phyloP scores from a whole-genome alignment of 1,284 basidiomycete species.

The Trichosporon sp. region DNA sequence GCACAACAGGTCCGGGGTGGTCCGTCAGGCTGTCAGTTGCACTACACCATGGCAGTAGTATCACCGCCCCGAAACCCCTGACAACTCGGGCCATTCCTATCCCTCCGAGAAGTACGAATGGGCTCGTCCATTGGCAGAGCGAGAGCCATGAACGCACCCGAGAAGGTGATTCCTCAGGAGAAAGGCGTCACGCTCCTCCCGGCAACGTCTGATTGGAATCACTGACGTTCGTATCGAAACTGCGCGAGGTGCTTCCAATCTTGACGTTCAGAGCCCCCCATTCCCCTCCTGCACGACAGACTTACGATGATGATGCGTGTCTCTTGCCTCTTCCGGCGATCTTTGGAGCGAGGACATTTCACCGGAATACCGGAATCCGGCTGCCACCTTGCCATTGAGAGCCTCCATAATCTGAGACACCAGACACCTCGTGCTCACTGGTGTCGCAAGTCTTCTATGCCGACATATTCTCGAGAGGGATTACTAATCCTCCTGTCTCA shows the following conservation, averaged over 20 bases:
- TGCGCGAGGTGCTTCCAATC: no score
- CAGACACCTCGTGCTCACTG: neutral
- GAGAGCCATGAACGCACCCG: neutral
- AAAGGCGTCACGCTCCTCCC: neutral
- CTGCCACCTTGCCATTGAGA: neutral
- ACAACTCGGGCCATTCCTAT: neutral
- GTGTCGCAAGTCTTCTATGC: neutral
- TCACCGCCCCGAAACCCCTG: neutral
- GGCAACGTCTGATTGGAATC: constrained; percentile 3
- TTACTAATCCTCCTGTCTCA: neutral
- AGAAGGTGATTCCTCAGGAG: constrained; percentile 13
- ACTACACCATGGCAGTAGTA: neutral
- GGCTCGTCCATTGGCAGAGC: neutral
- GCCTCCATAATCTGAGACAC: neutral
- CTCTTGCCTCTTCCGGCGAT: neutral
- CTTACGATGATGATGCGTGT: neutral
- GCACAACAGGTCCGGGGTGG: neutral
- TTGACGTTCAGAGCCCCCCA: neutral
- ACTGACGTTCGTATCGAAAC: neutral
- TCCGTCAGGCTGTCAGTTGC: no score
- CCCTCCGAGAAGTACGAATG: neutral
- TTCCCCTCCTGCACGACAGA: neutral
- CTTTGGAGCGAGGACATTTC: neutral
- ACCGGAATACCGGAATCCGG: neutral
- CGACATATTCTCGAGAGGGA: neutral